Evolutionary conservation across 768 basidiomycete species (phyloP).

Genomic region (Hericium alpestre): DNA sequence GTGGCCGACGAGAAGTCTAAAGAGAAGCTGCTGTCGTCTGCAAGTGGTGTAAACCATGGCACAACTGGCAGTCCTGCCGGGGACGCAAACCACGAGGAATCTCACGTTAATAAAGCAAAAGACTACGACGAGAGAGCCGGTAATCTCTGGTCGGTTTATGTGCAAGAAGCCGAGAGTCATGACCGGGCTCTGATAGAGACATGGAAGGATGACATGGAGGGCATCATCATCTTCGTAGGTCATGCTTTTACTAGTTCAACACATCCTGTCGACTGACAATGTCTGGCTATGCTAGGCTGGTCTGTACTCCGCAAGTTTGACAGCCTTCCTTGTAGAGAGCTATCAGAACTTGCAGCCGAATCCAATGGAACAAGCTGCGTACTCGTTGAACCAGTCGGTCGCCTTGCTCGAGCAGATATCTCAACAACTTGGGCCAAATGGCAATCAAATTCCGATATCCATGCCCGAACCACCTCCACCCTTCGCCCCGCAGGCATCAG

Average conservation of each 20-base stretch:
- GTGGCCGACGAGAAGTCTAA: no score
- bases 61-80: no score
- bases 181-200: constrained; percentile 23
- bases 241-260: background rate
- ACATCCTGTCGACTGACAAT: no score
- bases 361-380: background rate
- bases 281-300: constrained; percentile 1
- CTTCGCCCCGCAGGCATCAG: constrained; percentile 16
- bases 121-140: constrained; percentile 27
- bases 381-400: constrained; percentile 2
- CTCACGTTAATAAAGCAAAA: background rate
- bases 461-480: background rate
- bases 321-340: constrained; percentile 5
- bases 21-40: no score
- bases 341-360: constrained; percentile 1
- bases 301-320: constrained; percentile 10
- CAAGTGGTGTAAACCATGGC: no score
- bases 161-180: constrained; percentile 24
- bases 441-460: background rate
- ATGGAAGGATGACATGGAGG: constrained; percentile 34
- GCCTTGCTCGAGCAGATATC: background rate
- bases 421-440: background rate
- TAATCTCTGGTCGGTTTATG: constrained; percentile 29
- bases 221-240: constrained; percentile 14
- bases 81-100: no score